Evolutionary conservation across 1,284 basidiomycete species (phyloP), one percentile per base, ranked within the genome.

Genomic region (Ustilago bromivora): DNA sequence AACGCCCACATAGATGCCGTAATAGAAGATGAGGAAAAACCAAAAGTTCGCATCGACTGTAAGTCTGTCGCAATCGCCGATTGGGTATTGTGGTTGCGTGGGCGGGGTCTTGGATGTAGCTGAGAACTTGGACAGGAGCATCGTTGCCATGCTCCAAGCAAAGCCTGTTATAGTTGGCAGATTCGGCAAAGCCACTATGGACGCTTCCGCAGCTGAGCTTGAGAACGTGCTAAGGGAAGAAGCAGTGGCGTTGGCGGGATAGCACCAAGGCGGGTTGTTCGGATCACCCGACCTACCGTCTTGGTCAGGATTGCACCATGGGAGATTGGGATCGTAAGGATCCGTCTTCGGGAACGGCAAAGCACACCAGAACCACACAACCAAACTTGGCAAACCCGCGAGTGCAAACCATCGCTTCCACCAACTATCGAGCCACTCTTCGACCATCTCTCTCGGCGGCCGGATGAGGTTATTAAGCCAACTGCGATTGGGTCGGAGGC

Each of bases 281-380:
- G 76, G 76, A 55, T 78, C 71, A n/a, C 53, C 59, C 35, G 61
- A 55, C 34, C 57, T 61, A 15, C 75, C 75, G 41, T 68, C 59
- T 43, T 74, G 64, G 19, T 71, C 77, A 0, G 76, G 76, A 51
- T 64, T 77, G 61, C 81, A 82, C 79, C 79, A 82, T 9, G 79
- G 77, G 9, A 71, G 52, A 40, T 79, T 74, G 1, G 74, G 71
- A 40, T 80, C 71, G 59, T 83, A 87, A 1, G 89, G 89, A 66
- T 89, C 88, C 4, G 86, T 86, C 8, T 89, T 87, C 0, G 89
- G 89, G 60, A 90, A 89, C 3, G 89, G 89, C 12, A 89, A 80
- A 0, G 88, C 88, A 55, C 89, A 89, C 89, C 89, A 90, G 1
- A 88, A 57, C 89, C 89, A 89, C 1, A 88, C 89, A 0, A 88